phyloP scores from a whole-genome alignment of 2,329 filamentous ascomycete genomes.

The Zasmidium citrigriseum region DNA sequence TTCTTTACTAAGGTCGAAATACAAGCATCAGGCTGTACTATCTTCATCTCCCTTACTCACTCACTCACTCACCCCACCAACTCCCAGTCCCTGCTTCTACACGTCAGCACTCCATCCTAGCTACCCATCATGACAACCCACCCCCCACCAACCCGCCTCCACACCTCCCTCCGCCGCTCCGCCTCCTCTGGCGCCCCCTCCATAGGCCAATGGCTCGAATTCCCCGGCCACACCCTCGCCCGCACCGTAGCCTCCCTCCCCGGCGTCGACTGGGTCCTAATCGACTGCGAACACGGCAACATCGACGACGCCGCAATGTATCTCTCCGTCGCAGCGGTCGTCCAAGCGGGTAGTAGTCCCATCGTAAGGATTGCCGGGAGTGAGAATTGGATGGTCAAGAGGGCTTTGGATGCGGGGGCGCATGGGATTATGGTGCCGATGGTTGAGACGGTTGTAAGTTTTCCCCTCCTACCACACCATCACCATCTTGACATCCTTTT shows the following conservation, averaged over 20 bases:
- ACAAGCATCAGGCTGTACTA: too few species aligned
- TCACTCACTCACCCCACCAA: too few species aligned
- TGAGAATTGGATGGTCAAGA: constrained; percentile 63
- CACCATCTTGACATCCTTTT: constrained; percentile 28
- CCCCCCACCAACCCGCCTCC: constrained; percentile 16
- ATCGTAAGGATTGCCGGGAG: constrained; percentile 55
- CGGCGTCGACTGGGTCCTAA: constrained; percentile 28
- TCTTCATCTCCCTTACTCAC: too few species aligned
- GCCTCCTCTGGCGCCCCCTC: constrained; percentile 10
- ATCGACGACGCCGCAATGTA: constrained; percentile 58
- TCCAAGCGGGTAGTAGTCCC: constrained; percentile 43
- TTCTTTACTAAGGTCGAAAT: too few species aligned
- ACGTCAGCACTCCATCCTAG: too few species aligned
- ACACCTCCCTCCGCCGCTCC: constrained; percentile 13
- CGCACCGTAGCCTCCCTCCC: constrained; percentile 15
- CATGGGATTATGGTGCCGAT: constrained; percentile 58
- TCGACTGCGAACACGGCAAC: constrained; percentile 59
- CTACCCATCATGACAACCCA: too few species aligned
- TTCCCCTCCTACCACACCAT: background rate
- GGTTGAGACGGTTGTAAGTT: constrained; percentile 12
- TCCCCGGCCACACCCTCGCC: constrained; percentile 21
- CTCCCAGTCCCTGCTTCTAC: too few species aligned
- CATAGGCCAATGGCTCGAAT: constrained; percentile 20
- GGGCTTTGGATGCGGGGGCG: constrained; percentile 60
- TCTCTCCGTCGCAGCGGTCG: constrained; percentile 54